phyloP scores from a whole-genome alignment of 805 yeast species.

The Teunomyces funiuensis region DNA sequence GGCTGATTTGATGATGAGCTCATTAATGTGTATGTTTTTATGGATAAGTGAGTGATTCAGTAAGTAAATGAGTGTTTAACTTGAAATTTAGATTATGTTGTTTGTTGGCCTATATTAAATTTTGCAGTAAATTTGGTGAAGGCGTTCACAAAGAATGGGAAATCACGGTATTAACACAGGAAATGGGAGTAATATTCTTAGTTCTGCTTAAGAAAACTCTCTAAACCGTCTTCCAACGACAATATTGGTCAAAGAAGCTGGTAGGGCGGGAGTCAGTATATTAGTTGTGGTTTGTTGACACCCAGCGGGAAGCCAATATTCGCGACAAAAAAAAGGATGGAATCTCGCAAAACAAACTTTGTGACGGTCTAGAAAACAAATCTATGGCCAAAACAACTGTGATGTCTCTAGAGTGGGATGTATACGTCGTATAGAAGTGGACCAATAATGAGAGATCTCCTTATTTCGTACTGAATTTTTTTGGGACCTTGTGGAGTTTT shows the following conservation, averaged over 20 bases:
- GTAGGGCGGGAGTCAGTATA: not conserved
- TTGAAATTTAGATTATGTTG: too few species aligned
- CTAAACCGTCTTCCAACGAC: not conserved
- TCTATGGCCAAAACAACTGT: not conserved
- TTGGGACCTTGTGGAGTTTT: not conserved
- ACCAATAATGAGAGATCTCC: not conserved
- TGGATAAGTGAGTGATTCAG: too few species aligned
- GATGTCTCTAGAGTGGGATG: not conserved
- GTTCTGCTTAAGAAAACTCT: not conserved
- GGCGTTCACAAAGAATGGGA: not conserved
- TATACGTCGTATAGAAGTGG: not conserved
- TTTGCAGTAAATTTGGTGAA: not conserved
- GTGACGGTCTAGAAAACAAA: not conserved
- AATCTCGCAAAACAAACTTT: not conserved
- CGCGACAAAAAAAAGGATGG: not conserved
- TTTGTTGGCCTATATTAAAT: not conserved
- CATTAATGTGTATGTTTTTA: not conserved
- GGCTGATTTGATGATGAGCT: conserved; percentile 19
- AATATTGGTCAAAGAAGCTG: not conserved
- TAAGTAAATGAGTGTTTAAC: too few species aligned
- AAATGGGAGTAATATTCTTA: not conserved
- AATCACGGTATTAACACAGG: not conserved
- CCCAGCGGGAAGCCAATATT: not conserved
- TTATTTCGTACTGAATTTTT: conserved; percentile 1
- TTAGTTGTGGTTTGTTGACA: not conserved